phyloP scores from a whole-genome alignment of 2,329 filamentous ascomycete species.

The Trichoderma gracile region DNA sequence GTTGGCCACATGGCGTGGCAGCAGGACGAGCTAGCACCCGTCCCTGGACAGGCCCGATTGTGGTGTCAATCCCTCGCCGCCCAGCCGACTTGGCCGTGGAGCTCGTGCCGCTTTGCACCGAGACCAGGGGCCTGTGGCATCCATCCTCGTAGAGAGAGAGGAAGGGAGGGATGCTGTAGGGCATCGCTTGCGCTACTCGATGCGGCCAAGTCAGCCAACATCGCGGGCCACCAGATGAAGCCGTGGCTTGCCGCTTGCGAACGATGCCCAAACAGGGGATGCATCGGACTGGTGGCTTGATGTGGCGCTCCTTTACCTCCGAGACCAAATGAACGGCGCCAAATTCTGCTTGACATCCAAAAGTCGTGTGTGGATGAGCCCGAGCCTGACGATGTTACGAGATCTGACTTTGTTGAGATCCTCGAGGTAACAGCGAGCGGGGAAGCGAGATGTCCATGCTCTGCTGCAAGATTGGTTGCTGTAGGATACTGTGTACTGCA shows the following conservation, averaged over 20 bases:
- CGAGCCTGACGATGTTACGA: constrained; percentile 2
- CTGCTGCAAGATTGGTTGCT: constrained; percentile 18
- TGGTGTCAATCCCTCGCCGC: constrained; percentile 15
- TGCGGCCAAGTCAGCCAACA: constrained; percentile 1
- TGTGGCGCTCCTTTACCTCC: constrained; percentile 19
- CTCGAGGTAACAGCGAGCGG: constrained; percentile 18
- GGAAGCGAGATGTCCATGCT: constrained; percentile 20
- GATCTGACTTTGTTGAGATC: constrained; percentile 16
- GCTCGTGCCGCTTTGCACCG: constrained; percentile 15
- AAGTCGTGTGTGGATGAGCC: not conserved
- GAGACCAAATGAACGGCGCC: not conserved
- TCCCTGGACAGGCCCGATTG: constrained; percentile 16
- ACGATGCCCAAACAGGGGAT: constrained; percentile 12
- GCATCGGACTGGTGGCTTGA: constrained; percentile 10
- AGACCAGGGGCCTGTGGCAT: not conserved
- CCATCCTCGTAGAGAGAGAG: too few species aligned
- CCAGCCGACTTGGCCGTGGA: constrained; percentile 20
- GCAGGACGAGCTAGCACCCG: not conserved
- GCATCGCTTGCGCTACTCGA: constrained; percentile 20
- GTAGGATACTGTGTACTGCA: constrained; percentile 13
- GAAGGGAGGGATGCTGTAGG: constrained; percentile 1
- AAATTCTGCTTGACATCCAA: not conserved
- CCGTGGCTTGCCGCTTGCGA: constrained; percentile 20
- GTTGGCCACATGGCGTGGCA: constrained; percentile 9
- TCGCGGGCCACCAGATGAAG: not conserved